Base-by-base conservation (phyloP, 2,329 filamentous ascomycete species). In the Penicillium rolfsii region DNA sequence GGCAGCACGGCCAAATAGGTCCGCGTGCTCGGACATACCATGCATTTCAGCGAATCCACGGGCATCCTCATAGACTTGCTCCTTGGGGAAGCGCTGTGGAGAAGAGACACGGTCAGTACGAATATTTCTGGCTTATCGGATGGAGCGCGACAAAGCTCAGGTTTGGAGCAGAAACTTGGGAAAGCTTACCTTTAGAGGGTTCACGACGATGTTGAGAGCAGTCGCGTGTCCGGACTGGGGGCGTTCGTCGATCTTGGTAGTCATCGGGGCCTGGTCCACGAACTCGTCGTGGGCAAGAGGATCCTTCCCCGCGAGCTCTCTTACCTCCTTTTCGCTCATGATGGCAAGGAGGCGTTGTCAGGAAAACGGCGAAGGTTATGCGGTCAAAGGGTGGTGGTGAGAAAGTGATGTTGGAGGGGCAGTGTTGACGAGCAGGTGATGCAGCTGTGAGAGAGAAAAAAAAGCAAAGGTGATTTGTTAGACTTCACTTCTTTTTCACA, bases 201-300 rank as follows among this genome's bases (percentile, higher is more conserved):
- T 82, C 67, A 80, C 70, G 59, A 82, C 76, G 54, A 83, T 74
- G 66, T 83, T 82, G 59, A 81, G 63, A 5, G 79, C 80, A 19
- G 79, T 71, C 2, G 80, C 81, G 14, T 68, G 63, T 52, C 77
- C 78, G 36, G 78, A 77, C 46, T 59, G 66, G 22, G 22, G 52
- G n/a, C 3, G 50, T 12, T 40, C 46, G 5, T 59, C 57, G 26
- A 48, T 28, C 11, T 45, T 26, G 16, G 52, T 53, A 3, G 52
- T n/a, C 26, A 52, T 28, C 7, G 38, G 24, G 16, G 43, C 8
- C 26, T 41, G 45, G 45, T 33, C 11, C 24, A 63, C 36, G 22
- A 33, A 53, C 56, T 65, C 63, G 58, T 61, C 54, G 36, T 64
- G 63, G 12, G 61, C 35, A 16, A 58, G 41, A 35, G 57, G 52